Evolutionary conservation across 2,329 filamentous ascomycete genomes (phyloP), one percentile per base, ranked within the genome.

Genomic region (Arthrinium phaeospermum): DNA sequence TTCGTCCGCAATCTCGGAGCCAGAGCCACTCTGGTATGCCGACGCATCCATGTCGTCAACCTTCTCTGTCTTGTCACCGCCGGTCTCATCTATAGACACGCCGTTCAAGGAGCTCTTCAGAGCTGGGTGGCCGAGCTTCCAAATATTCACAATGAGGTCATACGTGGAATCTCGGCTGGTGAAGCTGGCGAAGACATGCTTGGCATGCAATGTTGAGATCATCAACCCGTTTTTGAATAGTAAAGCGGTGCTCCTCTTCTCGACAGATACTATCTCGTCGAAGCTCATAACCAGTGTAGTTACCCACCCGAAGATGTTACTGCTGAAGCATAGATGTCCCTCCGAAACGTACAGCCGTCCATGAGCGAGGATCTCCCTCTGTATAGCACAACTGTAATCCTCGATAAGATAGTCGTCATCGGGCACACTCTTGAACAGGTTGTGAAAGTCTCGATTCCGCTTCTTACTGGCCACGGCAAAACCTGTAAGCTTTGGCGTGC

Each of bases 321-420:
- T 98, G 79, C 95, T 98, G 83, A 99, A 99, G 85, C 96, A 99
- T 67, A 99, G 91, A 80, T 99, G 96, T 14, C 96, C 95, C 83
- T 99, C 96, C 0, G 96, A 98, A 57, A 99, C 94, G 79, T 99
- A 99, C 19, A 99, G 88, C 53, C 96, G 90, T 7, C 96, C 96
- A 76, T 98, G 96, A 8, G 97, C 91, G 47, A 99, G 89, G 73
- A 99, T 99, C 80, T 99, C 97, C 76, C 95, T 91, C 82, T 99
- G 96, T 73, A 99, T 83, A 4, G 96, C 96, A 81, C 96, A 98
- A 81, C 96, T 98, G 82, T 98, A 99, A 81, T 99, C 96, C 80
- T 99, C 96, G 75, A 99, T 98, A 37, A 99, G 88, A 80, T 98
- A 98, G 82, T 99, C 96, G 78, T 99, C 96, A 76, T 98, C 96